Conservation (phyloP, 1,284 basidiomycete genomes). For the Naganishia cerealis region DNA sequence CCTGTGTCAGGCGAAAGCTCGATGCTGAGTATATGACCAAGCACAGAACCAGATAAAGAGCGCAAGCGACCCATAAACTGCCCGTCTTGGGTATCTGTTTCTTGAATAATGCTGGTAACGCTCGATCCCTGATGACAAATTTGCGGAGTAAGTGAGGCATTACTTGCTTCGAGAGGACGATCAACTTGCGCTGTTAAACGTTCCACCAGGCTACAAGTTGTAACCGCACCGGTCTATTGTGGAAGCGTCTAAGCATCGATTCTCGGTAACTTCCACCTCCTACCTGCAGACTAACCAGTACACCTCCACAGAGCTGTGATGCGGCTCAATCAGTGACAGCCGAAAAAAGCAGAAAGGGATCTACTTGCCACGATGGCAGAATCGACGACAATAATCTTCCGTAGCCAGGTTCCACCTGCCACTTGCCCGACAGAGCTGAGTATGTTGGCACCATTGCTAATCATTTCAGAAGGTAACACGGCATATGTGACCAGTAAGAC, state of each 20-base stretch:
- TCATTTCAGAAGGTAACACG: slow-evolving; percentile 34
- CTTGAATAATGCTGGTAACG: slow-evolving; percentile 41
- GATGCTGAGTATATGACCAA: slow-evolving; percentile 43
- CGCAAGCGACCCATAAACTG: slow-evolving; percentile 38
- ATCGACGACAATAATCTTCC: slow-evolving; percentile 31
- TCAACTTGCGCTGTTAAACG: slow-evolving; percentile 1
- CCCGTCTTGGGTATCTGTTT: slow-evolving; percentile 39
- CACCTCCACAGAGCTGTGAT: slow-evolving; percentile 34
- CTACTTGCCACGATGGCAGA: slow-evolving; percentile 31
- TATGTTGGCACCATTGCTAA: slow-evolving; percentile 35
- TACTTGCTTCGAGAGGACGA: not conserved
- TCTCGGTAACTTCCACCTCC: too few species aligned
- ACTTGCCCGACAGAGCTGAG: slow-evolving; percentile 35
- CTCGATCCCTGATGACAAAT: slow-evolving; percentile 37
- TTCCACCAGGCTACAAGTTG: slow-evolving; percentile 10
- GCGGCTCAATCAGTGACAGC: slow-evolving; percentile 12
- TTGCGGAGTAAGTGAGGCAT: slow-evolving; percentile 6
- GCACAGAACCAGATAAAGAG: slow-evolving; percentile 40
- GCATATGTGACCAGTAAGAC: slow-evolving; percentile 39
- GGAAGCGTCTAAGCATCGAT: not conserved
- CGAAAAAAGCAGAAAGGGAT: not conserved
- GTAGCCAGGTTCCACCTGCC: slow-evolving; percentile 35
- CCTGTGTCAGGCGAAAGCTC: slow-evolving; percentile 37
- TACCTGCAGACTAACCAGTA: slow-evolving; percentile 26
- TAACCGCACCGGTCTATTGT: slow-evolving; percentile 29